A percentile compares a stretch with the other conserved stretches of the same genome.
Evolutionary conservation across 148 eudicot genomes (phyloP).

Genomic region (Amaranthus cruentus): DNA sequence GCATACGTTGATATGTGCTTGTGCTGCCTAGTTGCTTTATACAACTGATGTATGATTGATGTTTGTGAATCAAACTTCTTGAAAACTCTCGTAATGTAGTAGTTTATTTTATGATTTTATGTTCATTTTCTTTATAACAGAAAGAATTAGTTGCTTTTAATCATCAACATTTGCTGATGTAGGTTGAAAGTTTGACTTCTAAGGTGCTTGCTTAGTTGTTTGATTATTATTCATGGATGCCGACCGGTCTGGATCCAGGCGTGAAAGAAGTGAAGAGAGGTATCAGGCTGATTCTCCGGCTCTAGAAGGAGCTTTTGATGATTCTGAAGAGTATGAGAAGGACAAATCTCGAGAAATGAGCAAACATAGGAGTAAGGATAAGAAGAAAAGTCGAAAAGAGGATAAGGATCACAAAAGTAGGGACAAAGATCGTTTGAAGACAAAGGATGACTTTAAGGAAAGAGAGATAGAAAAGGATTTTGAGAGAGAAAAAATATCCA

Average conservation of each 20-base stretch:
- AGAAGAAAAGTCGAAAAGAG: conserved; percentile 63
- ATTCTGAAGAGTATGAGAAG: conserved; percentile 38
- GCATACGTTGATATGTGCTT: too few relatives aligned
- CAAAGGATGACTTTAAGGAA: conserved; percentile 34
- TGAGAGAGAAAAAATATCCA: conserved; percentile 37
- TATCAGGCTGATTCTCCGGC: conserved; percentile 44
- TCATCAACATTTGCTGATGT: neutral
- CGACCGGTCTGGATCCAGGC: conserved; percentile 34
- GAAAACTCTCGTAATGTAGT: too few relatives aligned
- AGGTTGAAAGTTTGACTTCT: conserved; percentile 14
- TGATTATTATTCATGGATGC: conserved; percentile 19
- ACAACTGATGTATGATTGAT: too few relatives aligned
- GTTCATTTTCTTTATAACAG: neutral
- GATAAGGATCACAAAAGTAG: conserved; percentile 63
- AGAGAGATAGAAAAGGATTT: conserved; percentile 43
- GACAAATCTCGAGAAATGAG: conserved; percentile 39
- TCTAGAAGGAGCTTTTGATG: conserved; percentile 35
- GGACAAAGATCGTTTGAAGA: conserved; percentile 55
- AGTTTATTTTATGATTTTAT: too few relatives aligned
- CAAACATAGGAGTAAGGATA: conserved; percentile 67
- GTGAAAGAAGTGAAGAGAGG: conserved; percentile 45
- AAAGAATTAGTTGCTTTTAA: neutral
- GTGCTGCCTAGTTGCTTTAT: too few relatives aligned
- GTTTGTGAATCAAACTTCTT: too few relatives aligned
- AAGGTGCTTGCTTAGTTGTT: neutral